phyloP scores from a whole-genome alignment of 148 eudicot genomes.

The Dysphania ambrosioides region DNA sequence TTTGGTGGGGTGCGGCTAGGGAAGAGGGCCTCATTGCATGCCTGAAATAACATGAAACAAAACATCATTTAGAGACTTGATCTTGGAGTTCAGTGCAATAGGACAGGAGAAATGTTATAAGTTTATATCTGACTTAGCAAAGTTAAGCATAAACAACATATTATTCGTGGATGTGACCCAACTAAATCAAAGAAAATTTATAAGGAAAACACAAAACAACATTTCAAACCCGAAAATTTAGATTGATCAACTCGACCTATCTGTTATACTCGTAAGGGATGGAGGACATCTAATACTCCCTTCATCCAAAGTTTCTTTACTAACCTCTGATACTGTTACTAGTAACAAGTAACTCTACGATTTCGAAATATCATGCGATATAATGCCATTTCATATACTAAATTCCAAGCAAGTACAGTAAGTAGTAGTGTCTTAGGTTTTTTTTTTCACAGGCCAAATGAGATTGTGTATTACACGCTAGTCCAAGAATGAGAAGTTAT shows the following conservation, averaged over 20 bases:
- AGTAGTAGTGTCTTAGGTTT: no score
- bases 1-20: conserved; percentile 91
- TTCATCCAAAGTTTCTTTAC: not conserved
- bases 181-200: no score
- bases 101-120: not conserved
- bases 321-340: no score
- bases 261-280: not conserved
- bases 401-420: no score
- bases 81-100: not conserved
- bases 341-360: no score
- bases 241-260: not conserved
- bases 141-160: not conserved
- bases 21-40: conserved; percentile 72
- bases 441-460: not conserved
- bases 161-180: not conserved
- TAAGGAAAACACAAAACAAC: not conserved
- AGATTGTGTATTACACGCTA: no score
- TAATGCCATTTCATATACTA: no score
- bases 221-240: not conserved
- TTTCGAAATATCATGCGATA: no score
- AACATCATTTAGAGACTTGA: not conserved
- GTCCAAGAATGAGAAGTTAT: not conserved
- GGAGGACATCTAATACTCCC: not conserved
- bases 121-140: no score
- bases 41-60: conserved; percentile 35